Evolutionary conservation across 2,329 filamentous ascomycete species (phyloP).

Genomic region (Rutstroemia sp.): DNA sequence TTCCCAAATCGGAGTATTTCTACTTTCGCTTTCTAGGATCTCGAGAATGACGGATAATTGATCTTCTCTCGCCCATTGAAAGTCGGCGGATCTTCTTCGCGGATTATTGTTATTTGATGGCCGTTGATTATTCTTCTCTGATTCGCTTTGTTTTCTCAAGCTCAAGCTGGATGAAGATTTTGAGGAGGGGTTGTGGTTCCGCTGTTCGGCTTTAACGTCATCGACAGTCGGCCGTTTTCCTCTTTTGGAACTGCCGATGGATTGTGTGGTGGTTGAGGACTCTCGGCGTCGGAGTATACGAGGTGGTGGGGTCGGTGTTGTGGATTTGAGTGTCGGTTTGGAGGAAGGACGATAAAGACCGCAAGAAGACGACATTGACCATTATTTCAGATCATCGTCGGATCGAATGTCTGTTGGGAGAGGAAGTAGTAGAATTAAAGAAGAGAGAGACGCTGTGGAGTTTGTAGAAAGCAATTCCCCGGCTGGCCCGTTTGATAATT

Average conservation of each 20-base stretch:
- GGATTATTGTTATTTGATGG: constrained; percentile 4
- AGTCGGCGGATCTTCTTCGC: constrained; percentile 4
- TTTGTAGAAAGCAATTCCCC: background rate
- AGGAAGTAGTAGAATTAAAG: background rate
- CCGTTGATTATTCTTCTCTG: background rate
- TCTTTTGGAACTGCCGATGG: background rate
- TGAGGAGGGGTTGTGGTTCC: background rate
- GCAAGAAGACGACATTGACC: background rate
- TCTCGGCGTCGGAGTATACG: background rate
- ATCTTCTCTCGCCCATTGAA: constrained; percentile 21
- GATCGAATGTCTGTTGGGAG: background rate
- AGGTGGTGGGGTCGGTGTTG: background rate
- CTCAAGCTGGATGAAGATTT: background rate
- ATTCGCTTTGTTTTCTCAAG: background rate
- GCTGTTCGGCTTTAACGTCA: background rate
- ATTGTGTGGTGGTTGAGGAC: background rate
- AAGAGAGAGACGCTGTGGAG: background rate
- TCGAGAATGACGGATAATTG: constrained; percentile 23
- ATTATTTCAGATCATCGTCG: background rate
- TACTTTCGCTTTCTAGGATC: constrained; percentile 14
- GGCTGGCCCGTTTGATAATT: background rate
- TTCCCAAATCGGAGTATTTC: constrained; percentile 11
- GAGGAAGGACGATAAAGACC: background rate
- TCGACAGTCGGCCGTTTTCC: background rate
- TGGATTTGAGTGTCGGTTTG: background rate